Base-by-base conservation (phyloP, 345 rosid genomes). In the Eucalyptus guilfoylei region DNA sequence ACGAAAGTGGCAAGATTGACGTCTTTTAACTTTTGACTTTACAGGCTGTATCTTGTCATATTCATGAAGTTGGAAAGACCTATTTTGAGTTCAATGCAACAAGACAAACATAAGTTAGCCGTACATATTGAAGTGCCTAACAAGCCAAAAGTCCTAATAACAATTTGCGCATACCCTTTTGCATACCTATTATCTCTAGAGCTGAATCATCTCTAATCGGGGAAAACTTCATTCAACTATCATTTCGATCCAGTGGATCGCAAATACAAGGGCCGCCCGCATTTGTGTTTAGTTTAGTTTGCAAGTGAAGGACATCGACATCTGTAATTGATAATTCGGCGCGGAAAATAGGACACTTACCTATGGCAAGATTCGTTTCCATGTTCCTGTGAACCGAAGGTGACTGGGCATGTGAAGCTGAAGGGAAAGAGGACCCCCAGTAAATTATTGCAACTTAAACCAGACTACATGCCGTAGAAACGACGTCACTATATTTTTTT, bases 241-340 rank as follows among this genome's bases (percentile, higher is more conserved):
- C 34, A 8, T n/a, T 64, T 6, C 3, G 4, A n/a, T 0, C 10
- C 11, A 14, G 3, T 10, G 30, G 47, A 23, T 40, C 9, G 8
- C 47, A 21, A 40, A 76, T 76, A 76, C 13, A 13, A 19, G 24
- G 14, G 45, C 47, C 5, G 13, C 28, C 28, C 30, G 24, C 47
- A 19, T 37, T 76, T 12, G 69, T 37, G 24, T 37, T 21, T 40
- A 40, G 45, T 76, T 37, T 19, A 11, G 45, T 72, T 72, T 72
- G 26, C 28, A 10, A 0, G 45, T 19, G 81, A 37, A 40, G 28
- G 28, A 21, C 8, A 21, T 76, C 47, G 47, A 21, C 45, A 37
- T 40, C 4, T 12, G 83, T 21, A 37, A 76, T 40, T 21, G 12
- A 13, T 9, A 37, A 76, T 40, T 76, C 15, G 83, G 24, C 83